Conservation (phyloP, 192 early-diverging fungal genomes). For the Kappamyces sp. region DNA sequence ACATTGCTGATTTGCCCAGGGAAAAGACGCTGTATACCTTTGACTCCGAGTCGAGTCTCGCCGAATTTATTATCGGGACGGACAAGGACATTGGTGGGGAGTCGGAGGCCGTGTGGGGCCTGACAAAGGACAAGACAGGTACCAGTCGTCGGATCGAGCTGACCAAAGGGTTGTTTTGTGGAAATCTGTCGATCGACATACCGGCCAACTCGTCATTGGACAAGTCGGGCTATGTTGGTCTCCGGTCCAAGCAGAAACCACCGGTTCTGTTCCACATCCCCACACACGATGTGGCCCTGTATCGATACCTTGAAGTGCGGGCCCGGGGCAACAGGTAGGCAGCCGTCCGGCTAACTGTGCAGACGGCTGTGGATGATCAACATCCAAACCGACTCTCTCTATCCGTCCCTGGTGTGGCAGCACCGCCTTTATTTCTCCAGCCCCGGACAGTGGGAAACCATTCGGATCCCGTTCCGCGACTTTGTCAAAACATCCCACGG, state of each 20-base stretch:
- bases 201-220: slow-evolving; percentile 66
- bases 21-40: neutral
- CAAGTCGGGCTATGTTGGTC: slow-evolving; percentile 87
- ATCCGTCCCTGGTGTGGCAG: slow-evolving; percentile 84
- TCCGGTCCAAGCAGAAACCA: slow-evolving; percentile 65
- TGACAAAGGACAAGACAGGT: slow-evolving; percentile 55
- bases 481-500: slow-evolving; percentile 90
- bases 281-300: slow-evolving; percentile 78
- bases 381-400: slow-evolving; percentile 76
- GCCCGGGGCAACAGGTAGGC: slow-evolving; percentile 68
- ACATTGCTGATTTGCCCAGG: neutral
- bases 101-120: slow-evolving; percentile 69
- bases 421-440: slow-evolving; percentile 81
- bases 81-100: slow-evolving; percentile 90
- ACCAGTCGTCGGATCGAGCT: slow-evolving; percentile 17
- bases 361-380: slow-evolving; percentile 83
- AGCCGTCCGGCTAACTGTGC: too few species aligned
- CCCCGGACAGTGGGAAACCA: slow-evolving; percentile 85
- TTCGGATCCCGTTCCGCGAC: slow-evolving; percentile 82
- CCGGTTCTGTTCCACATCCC: slow-evolving; percentile 69
- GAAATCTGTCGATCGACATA: slow-evolving; percentile 70
- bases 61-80: slow-evolving; percentile 74
- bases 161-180: slow-evolving; percentile 62
- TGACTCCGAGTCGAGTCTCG: slow-evolving; percentile 22
- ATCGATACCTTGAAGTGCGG: slow-evolving; percentile 73